Evolutionary conservation across 306 rosid species (phyloP), one percentile per base, ranked within the genome.

Genomic region (Lotus japonicus): DNA sequence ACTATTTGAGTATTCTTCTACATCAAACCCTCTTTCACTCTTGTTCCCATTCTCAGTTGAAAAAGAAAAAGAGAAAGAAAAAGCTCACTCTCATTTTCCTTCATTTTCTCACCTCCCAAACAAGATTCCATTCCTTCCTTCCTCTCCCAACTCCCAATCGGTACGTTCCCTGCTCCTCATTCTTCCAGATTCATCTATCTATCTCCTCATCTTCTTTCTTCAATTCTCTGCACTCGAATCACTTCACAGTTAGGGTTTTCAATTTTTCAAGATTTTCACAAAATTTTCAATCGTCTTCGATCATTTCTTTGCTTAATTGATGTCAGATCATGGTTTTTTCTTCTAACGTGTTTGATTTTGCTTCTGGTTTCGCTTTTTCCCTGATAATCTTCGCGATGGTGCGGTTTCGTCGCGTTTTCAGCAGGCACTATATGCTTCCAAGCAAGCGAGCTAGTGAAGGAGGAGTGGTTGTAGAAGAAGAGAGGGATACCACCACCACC

Each of bases 381-480:
- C 28, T 85, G 77, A 55, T 75, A 15, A 31, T 31, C 36, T 33
- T 75, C 53, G 71, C 74, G 73, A 78, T 81, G 82, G 65, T 74
- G 74, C 64, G 74, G 70, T 85, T 69, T 66, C 77, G 78, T 80
- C 71, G 79, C 52, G 45, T 63, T 13, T 86, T 77, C 75, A 79
- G 89, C 88, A 88, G 96, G 55, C 85, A 85, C 99, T 88, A 79
- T 90, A 94, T 94, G 99, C 97, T 94, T 94, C 97, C 97, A 48
- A 88, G 86, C 79, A 90, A 88, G 99, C 83, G 99, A 94, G 62
- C 82, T 77, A 36, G 95, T 17, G 90, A 94, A 82, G 97, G 86
- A 91, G 85, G 77, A 88, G 86, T 63, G 85, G 91, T 80, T 78
- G 84, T 81, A 79, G 89, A 79, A 83, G 89, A 55, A 59, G 86